Percentiles rank a stretch among this genome's conserved stretches.
Evolutionary conservation across 495 filamentous ascomycete species (phyloP).

Genomic region (Halenospora varia): DNA sequence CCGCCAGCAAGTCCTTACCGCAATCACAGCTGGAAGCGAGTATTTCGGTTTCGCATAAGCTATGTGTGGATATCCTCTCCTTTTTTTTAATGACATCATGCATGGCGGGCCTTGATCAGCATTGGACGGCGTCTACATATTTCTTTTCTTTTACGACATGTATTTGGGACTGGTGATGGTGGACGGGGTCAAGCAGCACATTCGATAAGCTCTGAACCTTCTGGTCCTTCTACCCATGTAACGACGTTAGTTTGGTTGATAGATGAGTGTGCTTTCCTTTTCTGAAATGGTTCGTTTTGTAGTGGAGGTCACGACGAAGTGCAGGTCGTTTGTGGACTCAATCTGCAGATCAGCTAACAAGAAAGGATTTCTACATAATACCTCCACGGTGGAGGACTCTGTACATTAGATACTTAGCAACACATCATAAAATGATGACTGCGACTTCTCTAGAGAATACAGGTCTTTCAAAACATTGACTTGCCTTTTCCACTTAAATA

Average conservation of each 20-base stretch:
- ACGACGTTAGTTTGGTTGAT: conserved; percentile 1
- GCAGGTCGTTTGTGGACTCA: conserved; percentile 18
- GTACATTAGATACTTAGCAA: conserved; percentile 24
- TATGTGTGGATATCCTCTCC: neutral
- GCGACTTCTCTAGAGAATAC: neutral
- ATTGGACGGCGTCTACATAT: conserved; percentile 44
- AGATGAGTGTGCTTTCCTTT: neutral
- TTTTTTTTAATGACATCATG: conserved; percentile 22
- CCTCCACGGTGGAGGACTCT: neutral
- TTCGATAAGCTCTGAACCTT: neutral
- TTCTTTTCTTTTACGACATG: conserved; percentile 14
- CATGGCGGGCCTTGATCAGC: conserved; percentile 31
- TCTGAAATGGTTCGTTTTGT: neutral
- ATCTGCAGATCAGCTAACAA: neutral
- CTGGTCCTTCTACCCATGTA: neutral
- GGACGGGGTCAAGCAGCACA: conserved; percentile 4
- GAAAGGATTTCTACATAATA: neutral
- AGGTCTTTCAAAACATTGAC: neutral
- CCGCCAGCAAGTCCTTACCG: conserved; percentile 81
- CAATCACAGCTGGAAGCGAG: conserved; percentile 92
- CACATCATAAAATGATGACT: conserved; percentile 9
- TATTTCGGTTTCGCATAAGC: conserved; percentile 94
- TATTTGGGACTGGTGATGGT: conserved; percentile 17
- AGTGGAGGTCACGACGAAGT: conserved; percentile 17
- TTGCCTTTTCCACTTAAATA: too few relatives aligned